phyloP scores from a whole-genome alignment of 2,329 filamentous ascomycete genomes.

The Ramularia endophylla region DNA sequence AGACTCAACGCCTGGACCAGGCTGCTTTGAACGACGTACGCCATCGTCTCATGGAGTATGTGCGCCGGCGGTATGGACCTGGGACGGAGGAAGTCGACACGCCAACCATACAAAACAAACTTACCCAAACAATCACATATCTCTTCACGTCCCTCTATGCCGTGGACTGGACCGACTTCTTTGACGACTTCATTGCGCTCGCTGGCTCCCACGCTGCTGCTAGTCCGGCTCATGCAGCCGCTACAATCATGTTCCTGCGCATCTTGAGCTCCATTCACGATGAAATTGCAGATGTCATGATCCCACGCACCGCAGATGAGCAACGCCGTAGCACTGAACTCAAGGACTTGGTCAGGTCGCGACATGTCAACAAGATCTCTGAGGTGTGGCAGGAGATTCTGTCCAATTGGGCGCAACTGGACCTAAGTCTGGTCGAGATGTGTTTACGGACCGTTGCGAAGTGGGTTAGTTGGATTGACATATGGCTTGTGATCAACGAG shows the following conservation, averaged over 20 bases:
- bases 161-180: conserved; percentile 79
- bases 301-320: conserved; percentile 71
- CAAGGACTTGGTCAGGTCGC: conserved; percentile 81
- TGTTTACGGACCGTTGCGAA: conserved; percentile 87
- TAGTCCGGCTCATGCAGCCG: conserved; percentile 61
- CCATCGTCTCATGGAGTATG: conserved; percentile 74
- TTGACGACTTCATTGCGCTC: conserved; percentile 80
- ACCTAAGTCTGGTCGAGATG: conserved; percentile 73
- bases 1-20: conserved; percentile 68
- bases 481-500: conserved; percentile 85
- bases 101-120: conserved; percentile 83
- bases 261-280: conserved; percentile 88
- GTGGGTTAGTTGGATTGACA: conserved; percentile 99
- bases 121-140: conserved; percentile 91
- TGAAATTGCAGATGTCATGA: conserved; percentile 89
- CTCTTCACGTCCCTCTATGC: conserved; percentile 85
- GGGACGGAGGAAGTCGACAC: conserved; percentile 57
- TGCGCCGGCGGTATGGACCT: conserved; percentile 66
- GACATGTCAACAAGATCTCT: conserved; percentile 84
- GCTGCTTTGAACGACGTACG: conserved; percentile 70
- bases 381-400: conserved; percentile 89
- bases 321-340: conserved; percentile 80
- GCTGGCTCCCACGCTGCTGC: conserved; percentile 56
- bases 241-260: conserved; percentile 81
- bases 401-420: conserved; percentile 62